phyloP scores from a whole-genome alignment of 139 green algal species.

The Chlorella ohadii region DNA sequence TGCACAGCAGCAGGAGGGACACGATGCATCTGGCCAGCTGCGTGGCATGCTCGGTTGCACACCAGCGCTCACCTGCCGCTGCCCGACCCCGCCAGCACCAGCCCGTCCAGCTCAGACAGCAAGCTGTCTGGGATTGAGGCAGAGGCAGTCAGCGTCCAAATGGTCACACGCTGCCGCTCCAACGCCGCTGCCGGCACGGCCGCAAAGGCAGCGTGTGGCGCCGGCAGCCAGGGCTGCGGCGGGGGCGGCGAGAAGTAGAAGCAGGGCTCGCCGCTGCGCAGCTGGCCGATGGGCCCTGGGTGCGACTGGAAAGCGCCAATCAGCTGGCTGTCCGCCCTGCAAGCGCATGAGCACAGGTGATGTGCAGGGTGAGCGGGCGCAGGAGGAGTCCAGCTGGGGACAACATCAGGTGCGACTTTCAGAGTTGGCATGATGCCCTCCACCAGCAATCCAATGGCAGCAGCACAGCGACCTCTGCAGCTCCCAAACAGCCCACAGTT shows the following conservation, averaged over 20 bases:
- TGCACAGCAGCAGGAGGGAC: no score
- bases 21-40: no score
- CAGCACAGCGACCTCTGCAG: no score
- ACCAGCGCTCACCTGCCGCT: slow-evolving; percentile 33
- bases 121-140: slow-evolving; percentile 17
- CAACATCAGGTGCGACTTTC: no score
- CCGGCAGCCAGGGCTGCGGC: background rate
- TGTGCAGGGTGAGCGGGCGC: no score
- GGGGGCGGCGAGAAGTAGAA: slow-evolving; percentile 30
- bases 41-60: no score
- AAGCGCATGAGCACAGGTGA: no score
- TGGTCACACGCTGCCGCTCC: slow-evolving; percentile 14
- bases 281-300: slow-evolving; percentile 38
- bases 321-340: slow-evolving; percentile 45
- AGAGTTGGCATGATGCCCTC: no score
- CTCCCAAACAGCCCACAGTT: no score
- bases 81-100: slow-evolving; percentile 39
- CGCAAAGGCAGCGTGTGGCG: background rate
- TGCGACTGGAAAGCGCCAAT: slow-evolving; percentile 44
- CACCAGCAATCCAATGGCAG: no score
- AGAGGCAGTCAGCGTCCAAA: slow-evolving; percentile 25
- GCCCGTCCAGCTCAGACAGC: slow-evolving; percentile 28
- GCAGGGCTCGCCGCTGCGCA: slow-evolving; percentile 25
- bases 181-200: background rate
- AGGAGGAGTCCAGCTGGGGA: no score